Base-by-base conservation (phyloP, 768 basidiomycete genomes). In the Guyanaporus albipodus region DNA sequence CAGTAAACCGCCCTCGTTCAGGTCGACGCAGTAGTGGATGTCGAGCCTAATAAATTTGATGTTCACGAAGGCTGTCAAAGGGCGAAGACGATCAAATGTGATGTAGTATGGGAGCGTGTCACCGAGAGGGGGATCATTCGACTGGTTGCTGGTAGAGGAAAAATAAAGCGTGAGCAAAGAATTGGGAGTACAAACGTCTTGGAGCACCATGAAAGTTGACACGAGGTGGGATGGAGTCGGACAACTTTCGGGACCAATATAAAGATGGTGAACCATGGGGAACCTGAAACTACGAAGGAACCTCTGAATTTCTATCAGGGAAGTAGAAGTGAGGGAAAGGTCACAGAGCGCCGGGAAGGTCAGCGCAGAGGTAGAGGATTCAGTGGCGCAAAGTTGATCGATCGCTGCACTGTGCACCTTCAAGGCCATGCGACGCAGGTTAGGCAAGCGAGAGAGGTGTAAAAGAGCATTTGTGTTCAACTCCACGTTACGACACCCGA, bases 1-100 rank as follows among this genome's bases (percentile, higher is more conserved):
- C 17, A 57, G 41, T 2, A 58, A 29, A 15, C 45, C 43, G 23
- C 18, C 15, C 34, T 48, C 46, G 6, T 36, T 46, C 26, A 58
- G 15, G 31, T 57, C 48, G 2, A 33, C 14, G 5, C 34, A n/a
- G 6, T 29, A 49, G 18, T 27, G 19, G n/a, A 44, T 31, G 24
- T 42, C 14, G 26, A 58, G 33, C 6, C 4, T 19, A 15, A 56
- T 27, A 2, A 19, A 32, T 8, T 18, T 46, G 36, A 53, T 38
- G 23, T 57, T 53, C 6, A 0, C 22, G 11, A 53, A 57, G 29
- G 8, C 40, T 0, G 40, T 44, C 12, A 56, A 17, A 11, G 50
- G 46, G 7, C 17, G 26, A 23, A 56, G 34, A 5, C 11, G n/a
- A 32, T 35, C 17, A 4, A 48, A 48, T 12, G 37, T 49, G 29